These are phyloP conservation scores for Cyberlindnera suaveolens DNA, from an alignment of 805 yeast species.

Conservation along the genomic window DNA sequence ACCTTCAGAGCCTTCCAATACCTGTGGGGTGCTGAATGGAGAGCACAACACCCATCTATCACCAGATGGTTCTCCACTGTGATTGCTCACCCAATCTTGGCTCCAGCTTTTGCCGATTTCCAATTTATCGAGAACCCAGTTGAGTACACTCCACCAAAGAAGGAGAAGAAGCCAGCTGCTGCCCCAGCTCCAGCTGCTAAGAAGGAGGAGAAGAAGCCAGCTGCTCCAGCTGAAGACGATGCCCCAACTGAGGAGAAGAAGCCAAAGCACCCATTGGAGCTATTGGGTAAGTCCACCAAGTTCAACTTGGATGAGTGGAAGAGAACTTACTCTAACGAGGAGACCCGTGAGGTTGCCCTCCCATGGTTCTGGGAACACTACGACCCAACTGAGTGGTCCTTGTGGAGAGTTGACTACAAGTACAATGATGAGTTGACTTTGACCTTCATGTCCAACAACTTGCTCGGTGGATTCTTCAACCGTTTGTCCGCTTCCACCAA, in stretches of 20 bases:
- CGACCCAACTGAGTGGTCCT: constrained; percentile 89
- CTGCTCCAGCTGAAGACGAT: constrained; percentile 29
- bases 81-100: constrained; percentile 39
- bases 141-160: constrained; percentile 72
- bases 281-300: constrained; percentile 64
- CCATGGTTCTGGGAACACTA: constrained; percentile 98
- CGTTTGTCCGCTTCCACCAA: constrained; percentile 89
- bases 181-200: constrained; percentile 23
- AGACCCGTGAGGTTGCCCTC: constrained; percentile 86
- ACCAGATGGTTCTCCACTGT: constrained; percentile 69
- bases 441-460: constrained; percentile 97
- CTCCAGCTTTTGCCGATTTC: constrained; percentile 42
- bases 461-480: constrained; percentile 96
- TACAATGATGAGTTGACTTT: constrained; percentile 96
- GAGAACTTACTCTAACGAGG: constrained; percentile 94
- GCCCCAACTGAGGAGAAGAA: constrained; percentile 57
- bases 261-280: constrained; percentile 87
- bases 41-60: constrained; percentile 52
- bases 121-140: constrained; percentile 59
- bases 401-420: constrained; percentile 93
- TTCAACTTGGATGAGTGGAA: constrained; percentile 88
- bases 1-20: constrained; percentile 48
- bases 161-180: constrained; percentile 41
- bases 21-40: constrained; percentile 62
- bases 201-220: constrained; percentile 33